phyloP scores from a whole-genome alignment of 495 filamentous ascomycete species.

The Hypoxylon trugodes region DNA sequence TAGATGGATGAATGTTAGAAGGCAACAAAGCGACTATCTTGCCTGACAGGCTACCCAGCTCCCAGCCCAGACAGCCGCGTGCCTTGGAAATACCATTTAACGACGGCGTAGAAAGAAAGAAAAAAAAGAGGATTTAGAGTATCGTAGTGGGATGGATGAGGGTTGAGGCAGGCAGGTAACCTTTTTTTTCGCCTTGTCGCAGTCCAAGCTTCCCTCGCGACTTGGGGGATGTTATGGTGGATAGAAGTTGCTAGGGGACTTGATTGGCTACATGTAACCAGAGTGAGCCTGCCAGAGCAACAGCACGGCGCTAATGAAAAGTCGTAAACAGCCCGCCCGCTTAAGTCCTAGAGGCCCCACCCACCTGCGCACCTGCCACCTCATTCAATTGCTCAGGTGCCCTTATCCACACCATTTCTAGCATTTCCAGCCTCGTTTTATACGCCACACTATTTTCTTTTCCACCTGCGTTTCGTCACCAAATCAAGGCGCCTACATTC shows the following conservation, averaged over 20 bases:
- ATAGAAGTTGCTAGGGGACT: conserved; percentile 38
- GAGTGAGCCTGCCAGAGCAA: conserved; percentile 42
- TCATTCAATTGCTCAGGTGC: too few species aligned
- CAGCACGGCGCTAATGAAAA: conserved; percentile 34
- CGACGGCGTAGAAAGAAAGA: conserved; percentile 21
- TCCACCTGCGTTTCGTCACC: conserved; percentile 4
- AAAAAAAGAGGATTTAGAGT: conserved; percentile 1
- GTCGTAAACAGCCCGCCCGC: conserved; percentile 7
- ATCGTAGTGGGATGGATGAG: conserved; percentile 33
- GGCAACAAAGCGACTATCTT: conserved; percentile 27
- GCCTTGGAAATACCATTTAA: conserved; percentile 33
- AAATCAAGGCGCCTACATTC: too few species aligned
- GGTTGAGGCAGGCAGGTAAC: conserved; percentile 17
- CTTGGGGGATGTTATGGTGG: conserved; percentile 48
- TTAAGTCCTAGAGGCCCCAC: not conserved
- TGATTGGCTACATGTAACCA: conserved; percentile 33
- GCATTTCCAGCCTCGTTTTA: conserved; percentile 19
- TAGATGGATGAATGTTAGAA: not conserved
- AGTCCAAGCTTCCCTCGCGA: conserved; percentile 42
- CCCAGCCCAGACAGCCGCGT: conserved; percentile 28
- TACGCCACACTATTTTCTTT: conserved; percentile 16
- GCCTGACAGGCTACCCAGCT: conserved; percentile 30
- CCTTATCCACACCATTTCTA: not conserved
- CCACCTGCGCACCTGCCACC: not conserved
- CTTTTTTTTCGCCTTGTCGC: conserved; percentile 32